Conservation (phyloP, 495 filamentous ascomycete species). For the Penicillium psychrofluorescens region DNA sequence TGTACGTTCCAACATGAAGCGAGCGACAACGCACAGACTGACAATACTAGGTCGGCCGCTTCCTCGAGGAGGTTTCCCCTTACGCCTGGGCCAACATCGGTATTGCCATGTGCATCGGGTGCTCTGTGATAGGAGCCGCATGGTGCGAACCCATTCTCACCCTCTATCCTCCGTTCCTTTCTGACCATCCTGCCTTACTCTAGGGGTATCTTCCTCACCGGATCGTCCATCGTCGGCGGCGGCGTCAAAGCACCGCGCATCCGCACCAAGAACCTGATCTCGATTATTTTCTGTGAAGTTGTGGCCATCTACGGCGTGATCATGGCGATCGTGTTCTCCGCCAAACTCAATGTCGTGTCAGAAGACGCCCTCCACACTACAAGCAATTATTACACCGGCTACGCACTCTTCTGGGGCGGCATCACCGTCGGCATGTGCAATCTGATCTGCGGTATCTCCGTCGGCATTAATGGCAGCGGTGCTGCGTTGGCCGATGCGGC, state of each 20-base stretch:
- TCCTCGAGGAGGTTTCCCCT: slow-evolving; percentile 89
- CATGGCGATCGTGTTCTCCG: slow-evolving; percentile 96
- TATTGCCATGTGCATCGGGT: slow-evolving; percentile 88
- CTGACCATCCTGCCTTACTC: slow-evolving; percentile 1
- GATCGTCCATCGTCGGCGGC: slow-evolving; percentile 95
- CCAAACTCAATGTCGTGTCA: slow-evolving; percentile 60
- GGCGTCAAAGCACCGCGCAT: slow-evolving; percentile 95
- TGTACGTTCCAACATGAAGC: slow-evolving; percentile 45
- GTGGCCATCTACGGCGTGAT: slow-evolving; percentile 99
- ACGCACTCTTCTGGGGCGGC: slow-evolving; percentile 91
- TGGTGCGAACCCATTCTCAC: slow-evolving; percentile 54
- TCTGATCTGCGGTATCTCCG: slow-evolving; percentile 89
- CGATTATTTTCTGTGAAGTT: slow-evolving; percentile 99
- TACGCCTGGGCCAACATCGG: slow-evolving; percentile 89
- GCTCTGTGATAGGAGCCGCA: slow-evolving; percentile 94
- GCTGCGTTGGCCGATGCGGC: slow-evolving; percentile 95
- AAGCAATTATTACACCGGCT: slow-evolving; percentile 88
- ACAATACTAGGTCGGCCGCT: slow-evolving; percentile 69
- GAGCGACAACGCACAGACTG: background rate
- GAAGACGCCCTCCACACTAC: slow-evolving; percentile 50
- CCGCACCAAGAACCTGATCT: slow-evolving; percentile 98
- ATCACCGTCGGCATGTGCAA: slow-evolving; percentile 93
- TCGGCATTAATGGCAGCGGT: slow-evolving; percentile 96
- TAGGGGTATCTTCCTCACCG: slow-evolving; percentile 98
- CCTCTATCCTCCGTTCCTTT: background rate